Evolutionary conservation across 1,139 yeast species (phyloP).

Genomic region (Magnusiomyces paraingens): DNA sequence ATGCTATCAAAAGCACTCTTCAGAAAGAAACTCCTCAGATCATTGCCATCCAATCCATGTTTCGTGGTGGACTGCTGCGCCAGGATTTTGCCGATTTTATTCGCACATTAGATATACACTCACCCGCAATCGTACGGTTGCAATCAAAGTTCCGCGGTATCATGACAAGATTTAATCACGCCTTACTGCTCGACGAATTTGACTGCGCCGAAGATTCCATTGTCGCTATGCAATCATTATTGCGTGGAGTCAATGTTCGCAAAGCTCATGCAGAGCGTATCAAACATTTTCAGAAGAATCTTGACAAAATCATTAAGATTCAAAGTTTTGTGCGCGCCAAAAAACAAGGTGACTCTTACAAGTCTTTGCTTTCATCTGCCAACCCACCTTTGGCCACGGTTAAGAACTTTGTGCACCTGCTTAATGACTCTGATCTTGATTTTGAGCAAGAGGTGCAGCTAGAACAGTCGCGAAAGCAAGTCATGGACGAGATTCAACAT

Average conservation of each 20-base stretch:
- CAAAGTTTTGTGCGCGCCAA: constrained; percentile 70
- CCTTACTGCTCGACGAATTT: constrained; percentile 47
- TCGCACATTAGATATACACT: constrained; percentile 22
- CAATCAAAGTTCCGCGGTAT: constrained; percentile 42
- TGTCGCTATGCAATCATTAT: constrained; percentile 43
- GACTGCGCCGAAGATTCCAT: constrained; percentile 41
- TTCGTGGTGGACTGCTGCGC: constrained; percentile 29
- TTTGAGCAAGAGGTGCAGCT: constrained; percentile 70
- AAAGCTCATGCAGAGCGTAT: constrained; percentile 37
- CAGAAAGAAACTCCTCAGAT: constrained; percentile 8
- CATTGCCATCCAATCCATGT: constrained; percentile 23
- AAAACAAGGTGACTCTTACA: constrained; percentile 67
- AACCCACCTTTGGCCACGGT: constrained; percentile 78
- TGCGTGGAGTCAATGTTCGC: constrained; percentile 44
- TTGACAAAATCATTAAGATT: constrained; percentile 54
- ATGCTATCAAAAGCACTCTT: constrained; percentile 1
- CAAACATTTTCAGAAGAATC: constrained; percentile 49
- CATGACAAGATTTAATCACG: constrained; percentile 45
- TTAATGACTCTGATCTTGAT: constrained; percentile 69
- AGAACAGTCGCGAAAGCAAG: constrained; percentile 60
- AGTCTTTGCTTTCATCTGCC: constrained; percentile 56
- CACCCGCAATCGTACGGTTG: constrained; percentile 38
- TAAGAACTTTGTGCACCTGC: constrained; percentile 65
- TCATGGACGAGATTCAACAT: constrained; percentile 53
- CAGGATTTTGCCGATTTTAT: constrained; percentile 17